A percentile compares a stretch with the other conserved stretches of the same genome.
phyloP scores from a whole-genome alignment of 345 rosid genomes.

The Hypericum androsaemum region DNA sequence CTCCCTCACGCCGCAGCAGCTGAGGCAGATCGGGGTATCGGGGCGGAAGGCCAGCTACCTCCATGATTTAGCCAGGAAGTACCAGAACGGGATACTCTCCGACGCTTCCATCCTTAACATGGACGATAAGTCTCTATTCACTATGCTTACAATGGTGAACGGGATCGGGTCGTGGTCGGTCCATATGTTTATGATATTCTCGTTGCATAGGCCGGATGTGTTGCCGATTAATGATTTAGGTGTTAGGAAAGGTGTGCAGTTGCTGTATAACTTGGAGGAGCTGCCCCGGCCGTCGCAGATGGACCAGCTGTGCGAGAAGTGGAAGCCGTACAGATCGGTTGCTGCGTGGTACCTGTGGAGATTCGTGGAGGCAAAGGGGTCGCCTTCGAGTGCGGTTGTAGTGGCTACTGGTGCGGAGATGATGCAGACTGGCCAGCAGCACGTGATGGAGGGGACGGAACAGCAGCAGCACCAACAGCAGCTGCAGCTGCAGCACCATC shows the following conservation, averaged over 20 bases:
- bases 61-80: conserved; percentile 87
- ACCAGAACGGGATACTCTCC: conserved; percentile 74
- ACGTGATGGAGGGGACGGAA: neutral
- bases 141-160: conserved; percentile 97
- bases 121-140: conserved; percentile 92
- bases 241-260: conserved; percentile 83
- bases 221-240: conserved; percentile 85
- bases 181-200: conserved; percentile 94
- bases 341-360: conserved; percentile 94
- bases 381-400: conserved; percentile 54
- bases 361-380: conserved; percentile 58
- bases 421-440: conserved; percentile 18
- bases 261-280: conserved; percentile 62
- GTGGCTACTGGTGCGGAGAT: conserved; percentile 40
- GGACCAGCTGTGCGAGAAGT: conserved; percentile 79
- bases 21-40: conserved; percentile 83
- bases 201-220: conserved; percentile 94
- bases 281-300: conserved; percentile 91
- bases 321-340: conserved; percentile 97
- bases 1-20: conserved; percentile 59
- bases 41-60: conserved; percentile 92
- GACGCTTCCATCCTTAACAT: conserved; percentile 69
- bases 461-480: conserved; percentile 38
- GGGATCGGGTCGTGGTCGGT: conserved; percentile 99
- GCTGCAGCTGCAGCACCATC: neutral